A percentile compares a stretch with the other conserved stretches of the same genome.
Conservation (phyloP, 2,329 filamentous ascomycete genomes). For the Fusarium tjaetaba region DNA sequence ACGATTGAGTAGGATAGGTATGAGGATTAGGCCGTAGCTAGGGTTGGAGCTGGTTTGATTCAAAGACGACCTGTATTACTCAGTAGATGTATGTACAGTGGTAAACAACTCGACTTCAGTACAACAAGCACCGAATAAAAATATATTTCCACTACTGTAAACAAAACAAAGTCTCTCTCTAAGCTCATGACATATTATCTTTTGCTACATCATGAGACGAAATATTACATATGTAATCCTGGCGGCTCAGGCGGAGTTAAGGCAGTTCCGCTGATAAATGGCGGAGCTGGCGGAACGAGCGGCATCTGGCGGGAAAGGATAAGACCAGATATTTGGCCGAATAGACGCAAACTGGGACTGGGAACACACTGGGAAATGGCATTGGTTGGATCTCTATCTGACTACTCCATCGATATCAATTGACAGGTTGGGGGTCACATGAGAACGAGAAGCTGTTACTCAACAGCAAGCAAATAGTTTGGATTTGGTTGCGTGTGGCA, state of each 20-base stretch:
- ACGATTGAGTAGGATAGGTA: background rate
- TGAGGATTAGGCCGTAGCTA: background rate
- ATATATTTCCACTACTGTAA: background rate
- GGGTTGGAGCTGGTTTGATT: background rate
- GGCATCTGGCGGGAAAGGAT: constrained; percentile 16
- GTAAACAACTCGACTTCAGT: background rate
- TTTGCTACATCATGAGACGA: background rate
- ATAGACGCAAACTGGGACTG: background rate
- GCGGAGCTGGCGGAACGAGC: constrained; percentile 21
- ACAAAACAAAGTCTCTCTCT: background rate
- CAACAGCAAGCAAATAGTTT: constrained; percentile 1
- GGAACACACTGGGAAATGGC: background rate
- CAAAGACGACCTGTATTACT: background rate
- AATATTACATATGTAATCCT: background rate
- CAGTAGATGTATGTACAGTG: too few species aligned
- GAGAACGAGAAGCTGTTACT: constrained; percentile 5
- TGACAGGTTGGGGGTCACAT: constrained; percentile 9
- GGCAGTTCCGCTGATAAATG: constrained; percentile 2
- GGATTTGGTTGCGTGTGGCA: background rate
- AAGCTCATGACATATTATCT: background rate
- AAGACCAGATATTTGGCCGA: background rate
- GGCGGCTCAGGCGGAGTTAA: constrained; percentile 21
- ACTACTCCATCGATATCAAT: constrained; percentile 11
- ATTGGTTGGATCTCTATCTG: constrained; percentile 7
- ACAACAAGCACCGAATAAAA: background rate